Evolutionary conservation across 2,329 filamentous ascomycete genomes (phyloP), one percentile per base, ranked within the genome.

Genomic region (Colletotrichum sp.): DNA sequence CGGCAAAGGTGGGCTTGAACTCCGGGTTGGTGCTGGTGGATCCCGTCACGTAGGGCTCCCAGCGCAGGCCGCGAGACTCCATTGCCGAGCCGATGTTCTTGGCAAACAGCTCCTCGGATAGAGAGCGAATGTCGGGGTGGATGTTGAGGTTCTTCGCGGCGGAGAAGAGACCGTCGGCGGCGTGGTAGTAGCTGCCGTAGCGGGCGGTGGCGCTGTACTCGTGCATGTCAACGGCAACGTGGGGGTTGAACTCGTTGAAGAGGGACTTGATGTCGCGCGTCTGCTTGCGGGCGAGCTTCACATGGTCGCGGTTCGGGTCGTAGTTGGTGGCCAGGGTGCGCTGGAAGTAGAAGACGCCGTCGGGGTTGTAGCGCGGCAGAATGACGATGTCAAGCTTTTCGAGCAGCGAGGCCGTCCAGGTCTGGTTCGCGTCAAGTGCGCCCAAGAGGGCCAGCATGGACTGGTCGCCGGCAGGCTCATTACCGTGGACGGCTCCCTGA

Each of bases 71-170:
- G 21, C 76, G 77, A n/a, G 75, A 75, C 26, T 82, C 80, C 81
- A 83, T 81, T 18, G 78, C 81, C 3, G 78, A 59, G 0, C 78
- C 82, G 5, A 83, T 81, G 1, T 78, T 81, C 43, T 79, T 79
- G 1, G 80, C 79, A 64, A 83, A 83, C 0, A 83, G 21, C 21
- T 79, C 72, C 38, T 84, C 82, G 0, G 82, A 81, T 4, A 84
- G 48, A 5, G 78, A 69, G 10, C 82, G 79, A 8, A 84, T 83
- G 16, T 77, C 69, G 4, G 74, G 52, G 66, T 84, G 77, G 52
- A 84, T 83, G 10, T 84, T 84, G 16, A 84, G 69, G 36, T 84
- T 84, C 76, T 84, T 84, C 1, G 81, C 81, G 1, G 82, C 82
- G 0, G 82, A 82, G 73, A 82, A 84, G 2, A 82, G 77, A 1